These are phyloP conservation scores for Amanita pseudoporphyria DNA, from an alignment of 768 basidiomycete genomes.

Conservation along the genomic window DNA sequence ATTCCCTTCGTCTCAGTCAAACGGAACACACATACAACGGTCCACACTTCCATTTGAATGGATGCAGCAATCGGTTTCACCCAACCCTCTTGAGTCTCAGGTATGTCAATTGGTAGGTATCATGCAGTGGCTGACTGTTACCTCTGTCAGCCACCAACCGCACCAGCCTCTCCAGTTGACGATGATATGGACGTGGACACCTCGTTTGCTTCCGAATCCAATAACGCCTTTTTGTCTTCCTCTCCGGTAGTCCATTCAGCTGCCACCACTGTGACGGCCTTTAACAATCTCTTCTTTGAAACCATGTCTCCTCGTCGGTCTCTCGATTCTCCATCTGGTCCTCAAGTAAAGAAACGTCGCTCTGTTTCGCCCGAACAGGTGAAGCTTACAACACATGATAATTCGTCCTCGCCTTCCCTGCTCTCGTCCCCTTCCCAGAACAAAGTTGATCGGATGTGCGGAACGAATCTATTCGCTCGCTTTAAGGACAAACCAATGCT, in stretches of 20 bases:
- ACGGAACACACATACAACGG: slow-evolving; percentile 49
- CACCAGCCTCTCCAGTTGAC: slow-evolving; percentile 36
- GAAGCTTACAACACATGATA: slow-evolving; percentile 26
- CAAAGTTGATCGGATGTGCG: slow-evolving; percentile 37
- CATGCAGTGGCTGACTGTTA: neutral
- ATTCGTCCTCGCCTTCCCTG: slow-evolving; percentile 39
- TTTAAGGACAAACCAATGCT: slow-evolving; percentile 34
- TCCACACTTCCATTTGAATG: slow-evolving; percentile 57
- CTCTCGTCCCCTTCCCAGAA: slow-evolving; percentile 41
- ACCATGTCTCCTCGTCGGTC: slow-evolving; percentile 40
- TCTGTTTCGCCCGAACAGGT: slow-evolving; percentile 47
- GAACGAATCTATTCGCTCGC: slow-evolving; percentile 20
- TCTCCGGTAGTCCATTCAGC: slow-evolving; percentile 36
- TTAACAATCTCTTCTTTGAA: slow-evolving; percentile 54
- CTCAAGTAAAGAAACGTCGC: slow-evolving; percentile 43
- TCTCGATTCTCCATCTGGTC: slow-evolving; percentile 34
- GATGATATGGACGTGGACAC: slow-evolving; percentile 80
- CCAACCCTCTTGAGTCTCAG: slow-evolving; percentile 15
- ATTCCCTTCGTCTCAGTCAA: slow-evolving; percentile 15
- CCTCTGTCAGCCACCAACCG: slow-evolving; percentile 26
- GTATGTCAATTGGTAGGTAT: slow-evolving; percentile 15
- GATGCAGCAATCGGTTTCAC: slow-evolving; percentile 25
- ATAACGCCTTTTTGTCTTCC: slow-evolving; percentile 19
- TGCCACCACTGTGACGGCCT: slow-evolving; percentile 41
- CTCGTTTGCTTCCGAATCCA: slow-evolving; percentile 30